Base-by-base conservation (phyloP, 352 stramenopile genomes). In the Pythium coloratum region DNA sequence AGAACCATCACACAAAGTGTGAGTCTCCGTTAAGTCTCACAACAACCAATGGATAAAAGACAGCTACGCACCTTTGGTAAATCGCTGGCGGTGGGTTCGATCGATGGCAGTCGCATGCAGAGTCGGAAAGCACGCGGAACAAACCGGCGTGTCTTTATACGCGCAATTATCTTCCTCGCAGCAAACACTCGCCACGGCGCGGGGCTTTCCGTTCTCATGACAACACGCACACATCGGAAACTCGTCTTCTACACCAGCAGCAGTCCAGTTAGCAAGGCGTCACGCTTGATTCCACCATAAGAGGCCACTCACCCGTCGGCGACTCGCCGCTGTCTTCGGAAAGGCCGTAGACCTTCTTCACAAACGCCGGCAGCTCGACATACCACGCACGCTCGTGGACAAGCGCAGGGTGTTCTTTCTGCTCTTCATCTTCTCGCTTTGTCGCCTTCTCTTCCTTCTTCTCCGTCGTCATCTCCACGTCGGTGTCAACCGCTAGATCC, bases 41-140 rank as follows among this genome's bases (percentile, higher is more conserved):
- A 24, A 24, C 20, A 24, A 24, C 20, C 20, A 24, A 24, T 24
- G 14, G 12, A 44, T 18, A 14, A 46, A 10, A 12, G 16, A 28
- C 24, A 51, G 14, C 16, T n/a, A 50, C 66, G 7, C n/a, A 73
- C 67, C 67, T 66, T 65, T 68, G 10, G 47, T 65, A 12, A 73
- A 16, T 2, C 18, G 26, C 30, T 64, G 56, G 44, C 57, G 40
- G 53, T 73, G 67, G 7, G 16, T 2, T 18, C 30, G 26, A 6
- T 59, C 61, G 3, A 6, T n/a, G 6, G 32, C 18, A 9, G 46
- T 54, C 9, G 1, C 20, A 26, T 73, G 67, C 30, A 59, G 30
- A 4, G 28, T 18, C 9, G 12, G 5, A 20, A 70, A 74, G 26
- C 68, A 74, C 32, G 33, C 28, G 10, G 57, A 55, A 14, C 68